Conservation (phyloP, 2,329 filamentous ascomycete genomes). For the Claviceps humidiphila region DNA sequence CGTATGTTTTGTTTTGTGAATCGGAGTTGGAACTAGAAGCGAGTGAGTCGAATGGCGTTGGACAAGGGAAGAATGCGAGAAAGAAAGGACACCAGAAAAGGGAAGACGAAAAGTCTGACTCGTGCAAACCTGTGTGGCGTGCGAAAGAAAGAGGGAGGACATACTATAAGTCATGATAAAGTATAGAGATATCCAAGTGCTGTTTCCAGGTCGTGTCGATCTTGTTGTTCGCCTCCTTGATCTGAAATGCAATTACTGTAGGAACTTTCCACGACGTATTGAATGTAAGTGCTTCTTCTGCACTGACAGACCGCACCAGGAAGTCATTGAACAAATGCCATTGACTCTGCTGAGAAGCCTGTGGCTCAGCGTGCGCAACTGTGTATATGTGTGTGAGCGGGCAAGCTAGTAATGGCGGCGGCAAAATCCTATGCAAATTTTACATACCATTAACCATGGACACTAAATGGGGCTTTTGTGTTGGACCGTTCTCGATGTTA, state of each 20-base stretch:
- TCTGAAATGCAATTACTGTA: conserved; percentile 74
- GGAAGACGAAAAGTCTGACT: not conserved
- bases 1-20: conserved; percentile 38
- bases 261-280: conserved; percentile 88
- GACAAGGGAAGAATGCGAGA: not conserved
- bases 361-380: conserved; percentile 54
- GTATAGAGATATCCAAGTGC: conserved; percentile 66
- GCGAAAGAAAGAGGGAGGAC: conserved; percentile 9
- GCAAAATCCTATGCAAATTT: not conserved
- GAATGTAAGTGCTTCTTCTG: conserved; percentile 78
- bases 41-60: not conserved
- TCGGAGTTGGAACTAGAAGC: conserved; percentile 23
- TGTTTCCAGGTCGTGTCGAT: conserved; percentile 82
- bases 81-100: not conserved
- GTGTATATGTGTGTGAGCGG: conserved; percentile 2
- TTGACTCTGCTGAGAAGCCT: conserved; percentile 47
- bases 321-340: conserved; percentile 99
- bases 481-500: conserved; percentile 75
- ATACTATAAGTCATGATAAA: conserved; percentile 59
- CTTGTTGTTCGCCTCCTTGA: conserved; percentile 65
- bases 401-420: not conserved
- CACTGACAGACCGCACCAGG: conserved; percentile 65
- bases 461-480: conserved; percentile 81
- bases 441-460: conserved; percentile 70
- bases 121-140: conserved; percentile 1